Conservation (phyloP, 805 yeast species). For the Clavispora vitiphila region DNA sequence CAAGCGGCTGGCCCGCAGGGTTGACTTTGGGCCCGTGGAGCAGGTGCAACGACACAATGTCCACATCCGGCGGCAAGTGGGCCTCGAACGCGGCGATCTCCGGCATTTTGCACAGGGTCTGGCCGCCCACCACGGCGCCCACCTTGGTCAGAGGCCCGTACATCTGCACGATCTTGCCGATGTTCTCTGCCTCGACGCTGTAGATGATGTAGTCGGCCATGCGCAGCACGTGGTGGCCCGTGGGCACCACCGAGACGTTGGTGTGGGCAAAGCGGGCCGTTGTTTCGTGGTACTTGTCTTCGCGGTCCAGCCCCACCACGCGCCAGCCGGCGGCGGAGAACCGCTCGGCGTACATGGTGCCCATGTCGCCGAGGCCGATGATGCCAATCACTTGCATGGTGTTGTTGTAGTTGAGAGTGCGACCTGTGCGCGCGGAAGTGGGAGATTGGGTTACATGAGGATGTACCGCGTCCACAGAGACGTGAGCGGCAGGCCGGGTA, state of each 20-base stretch:
- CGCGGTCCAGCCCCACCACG: constrained; percentile 84
- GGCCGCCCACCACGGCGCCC: constrained; percentile 96
- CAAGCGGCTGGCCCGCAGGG: constrained; percentile 89
- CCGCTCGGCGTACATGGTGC: constrained; percentile 73
- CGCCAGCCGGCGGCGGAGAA: constrained; percentile 83
- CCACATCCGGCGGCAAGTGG: constrained; percentile 69
- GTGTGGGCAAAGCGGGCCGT: constrained; percentile 34
- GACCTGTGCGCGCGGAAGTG: too few relatives aligned
- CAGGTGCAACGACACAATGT: constrained; percentile 84
- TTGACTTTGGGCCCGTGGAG: constrained; percentile 91
- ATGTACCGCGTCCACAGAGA: too few relatives aligned
- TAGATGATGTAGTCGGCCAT: constrained; percentile 78
- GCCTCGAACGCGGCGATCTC: constrained; percentile 84
- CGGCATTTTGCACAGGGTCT: constrained; percentile 90
- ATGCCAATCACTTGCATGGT: constrained; percentile 61
- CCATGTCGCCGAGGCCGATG: constrained; percentile 98
- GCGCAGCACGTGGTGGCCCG: constrained; percentile 84
- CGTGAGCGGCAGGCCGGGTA: too few relatives aligned
- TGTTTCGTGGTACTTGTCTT: constrained; percentile 51
- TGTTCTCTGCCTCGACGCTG: constrained; percentile 88
- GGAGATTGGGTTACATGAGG: too few relatives aligned
- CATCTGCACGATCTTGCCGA: constrained; percentile 59
- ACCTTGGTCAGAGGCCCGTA: constrained; percentile 88
- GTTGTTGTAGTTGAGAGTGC: not conserved
- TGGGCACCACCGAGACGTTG: constrained; percentile 53